Conservation (phyloP, 108 stramenopile genomes). For the Fragilaria crotonensis region DNA sequence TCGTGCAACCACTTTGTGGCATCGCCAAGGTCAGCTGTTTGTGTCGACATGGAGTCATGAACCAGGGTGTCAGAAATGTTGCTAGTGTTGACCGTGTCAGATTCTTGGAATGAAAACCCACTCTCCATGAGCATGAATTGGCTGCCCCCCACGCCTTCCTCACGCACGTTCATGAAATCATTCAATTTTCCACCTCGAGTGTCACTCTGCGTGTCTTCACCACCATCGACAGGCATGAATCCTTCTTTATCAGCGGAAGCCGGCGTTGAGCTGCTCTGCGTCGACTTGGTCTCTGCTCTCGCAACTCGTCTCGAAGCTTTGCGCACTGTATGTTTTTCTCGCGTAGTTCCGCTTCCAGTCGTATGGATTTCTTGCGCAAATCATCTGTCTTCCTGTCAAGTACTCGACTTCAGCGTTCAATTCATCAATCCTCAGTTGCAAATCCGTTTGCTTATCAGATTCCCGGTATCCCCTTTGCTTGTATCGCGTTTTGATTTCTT, state of each 20-base stretch:
- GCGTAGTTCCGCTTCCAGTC: conserved; percentile 31
- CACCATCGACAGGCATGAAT: too few relatives aligned
- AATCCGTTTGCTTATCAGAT: conserved; percentile 8
- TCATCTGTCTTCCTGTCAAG: conserved; percentile 32
- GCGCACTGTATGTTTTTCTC: conserved; percentile 33
- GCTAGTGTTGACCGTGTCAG: conserved; percentile 11
- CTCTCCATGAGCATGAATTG: too few relatives aligned
- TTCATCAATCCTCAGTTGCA: conserved; percentile 23
- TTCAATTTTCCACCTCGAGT: too few relatives aligned
- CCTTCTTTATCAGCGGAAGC: too few relatives aligned
- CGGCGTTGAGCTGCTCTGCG: too few relatives aligned
- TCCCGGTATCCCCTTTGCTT: conserved; percentile 23
- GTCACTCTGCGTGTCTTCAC: too few relatives aligned
- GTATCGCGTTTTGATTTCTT: conserved; percentile 36
- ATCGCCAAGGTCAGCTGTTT: conserved; percentile 8
- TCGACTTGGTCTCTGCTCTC: too few relatives aligned
- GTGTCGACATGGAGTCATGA: conserved; percentile 13
- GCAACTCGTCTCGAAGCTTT: conserved; percentile 25
- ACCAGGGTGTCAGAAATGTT: conserved; percentile 1
- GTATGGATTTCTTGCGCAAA: conserved; percentile 23
- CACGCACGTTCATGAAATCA: too few relatives aligned
- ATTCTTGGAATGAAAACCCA: too few relatives aligned
- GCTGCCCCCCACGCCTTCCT: too few relatives aligned
- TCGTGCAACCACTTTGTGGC: conserved; percentile 4
- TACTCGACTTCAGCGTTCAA: conserved; percentile 25